Base-by-base conservation (phyloP, 176 grass and related monocot genomes). In the Musa troglodytarum region DNA sequence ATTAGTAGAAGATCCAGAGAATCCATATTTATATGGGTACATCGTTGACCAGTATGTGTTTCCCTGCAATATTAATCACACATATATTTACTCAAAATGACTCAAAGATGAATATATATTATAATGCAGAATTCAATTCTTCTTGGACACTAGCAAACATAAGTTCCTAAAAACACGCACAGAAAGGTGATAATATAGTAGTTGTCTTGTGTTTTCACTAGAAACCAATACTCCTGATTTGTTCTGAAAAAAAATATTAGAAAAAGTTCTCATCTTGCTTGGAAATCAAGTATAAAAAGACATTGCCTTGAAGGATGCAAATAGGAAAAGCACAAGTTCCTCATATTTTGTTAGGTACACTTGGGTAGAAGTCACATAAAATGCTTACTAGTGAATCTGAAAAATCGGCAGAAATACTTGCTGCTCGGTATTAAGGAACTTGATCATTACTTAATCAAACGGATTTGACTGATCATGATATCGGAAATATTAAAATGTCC, bases 41-140 rank as follows among this genome's bases (percentile, higher is more conserved):
- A 89, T 89, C 83, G 82, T 88, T 82, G 90, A 63, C 95, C 95
- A 98, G 86, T 93, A 98, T 26, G 90, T 88, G 79, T 91, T 94
- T 80, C 73, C 86, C 95, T 98, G 84, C 79, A 70, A 51, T 51
- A 19, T 50, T 51, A 61, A n/a, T 16, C 23, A 26, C 26, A 13
- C 11, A 25, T 2, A 13, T 26, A 65, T 26, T 65, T 65, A 10
- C 26, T 65, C 63, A 65, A 25, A 65, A 65, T 65, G 11, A 28
- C 26, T 65, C 11, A 64, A 20, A 20, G 67, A 51, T 17, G 51
- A 7, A 50, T 9, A 70, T 20, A 70, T 50, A 17, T 1, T 70
- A 20, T 20, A 19, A 19, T 50, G 34, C 34, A 70, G 49, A 34
- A 10, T 65, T 26, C 10, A 20, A 12, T 26, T 29, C 23, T 65